Conservation (phyloP, 306 rosid genomes). For the Trifolium subterraneum region DNA sequence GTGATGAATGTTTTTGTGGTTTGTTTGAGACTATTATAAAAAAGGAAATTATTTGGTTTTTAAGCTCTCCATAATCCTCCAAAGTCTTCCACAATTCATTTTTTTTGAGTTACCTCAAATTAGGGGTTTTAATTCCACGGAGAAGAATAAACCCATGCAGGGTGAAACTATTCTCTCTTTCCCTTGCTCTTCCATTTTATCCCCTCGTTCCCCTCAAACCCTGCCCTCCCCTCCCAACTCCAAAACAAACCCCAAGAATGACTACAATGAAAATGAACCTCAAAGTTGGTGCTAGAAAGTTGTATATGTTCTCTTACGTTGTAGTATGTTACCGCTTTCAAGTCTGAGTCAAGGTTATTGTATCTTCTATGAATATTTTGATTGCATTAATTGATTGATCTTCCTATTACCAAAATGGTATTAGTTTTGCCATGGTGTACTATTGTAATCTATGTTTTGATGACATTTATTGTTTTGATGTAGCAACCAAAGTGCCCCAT, state of each 20-base stretch:
- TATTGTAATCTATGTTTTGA: constrained; percentile 29
- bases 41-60: neutral
- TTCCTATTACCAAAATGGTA: neutral
- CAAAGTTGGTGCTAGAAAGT: constrained; percentile 17
- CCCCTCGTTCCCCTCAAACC: neutral
- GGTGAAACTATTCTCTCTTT: neutral
- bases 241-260: constrained; percentile 2
- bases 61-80: neutral
- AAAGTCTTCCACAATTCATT: neutral
- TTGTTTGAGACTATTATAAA: constrained; percentile 2
- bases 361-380: constrained; percentile 28
- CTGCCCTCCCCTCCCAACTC: neutral
- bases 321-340: constrained; percentile 27
- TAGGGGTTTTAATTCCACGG: neutral
- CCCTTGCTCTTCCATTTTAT: neutral
- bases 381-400: constrained; percentile 28
- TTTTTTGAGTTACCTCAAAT: constrained; percentile 3
- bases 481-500: constrained; percentile 54
- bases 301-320: constrained; percentile 27
- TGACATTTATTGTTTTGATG: constrained; percentile 37
- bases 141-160: neutral
- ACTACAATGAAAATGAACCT: constrained; percentile 11
- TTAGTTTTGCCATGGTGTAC: constrained; percentile 25
- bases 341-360: constrained; percentile 7
- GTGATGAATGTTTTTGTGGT: neutral